Base-by-base conservation (phyloP, 345 rosid species). In the Salix caprea region DNA sequence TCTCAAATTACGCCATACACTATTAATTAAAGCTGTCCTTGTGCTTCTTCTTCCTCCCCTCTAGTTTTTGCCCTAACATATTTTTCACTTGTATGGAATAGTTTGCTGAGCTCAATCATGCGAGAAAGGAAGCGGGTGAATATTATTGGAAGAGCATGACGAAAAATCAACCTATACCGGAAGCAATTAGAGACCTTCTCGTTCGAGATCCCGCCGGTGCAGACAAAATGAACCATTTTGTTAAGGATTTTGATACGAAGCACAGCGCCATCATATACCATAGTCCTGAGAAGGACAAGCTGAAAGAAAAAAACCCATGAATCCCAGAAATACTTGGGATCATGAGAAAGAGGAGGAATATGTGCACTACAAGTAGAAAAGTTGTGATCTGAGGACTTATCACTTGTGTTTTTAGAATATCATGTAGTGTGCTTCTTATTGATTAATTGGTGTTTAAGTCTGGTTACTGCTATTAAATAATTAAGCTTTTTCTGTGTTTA, bases 121-220 rank as follows among this genome's bases (percentile, higher is more conserved):
- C 87, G 79, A 90, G 90, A 83, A 76, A 76, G 61, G 79, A 80
- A 60, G 88, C 90, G 13, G 82, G 62, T 3, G 79, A 79, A 69
- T 87, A 83, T 9, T 89, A 91, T 50, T 91, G 97, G 97, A 87
- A 83, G 83, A 79, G 75, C 82, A 28, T 81, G 69, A 89, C 88
- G 90, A 90, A 86, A 71, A 87, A 84, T 12, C 87, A 91, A 40
- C 83, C 89, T 12, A 80, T 91, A 68, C 97, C 97, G 8, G 84
- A 89, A 73, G 84, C 91, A 26, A 83, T 90, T 26, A 79, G 71
- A 72, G 82, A 81, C 32, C 86, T 86, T 65, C 26, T 79, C 26
- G 75, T 46, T 69, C 70, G 48, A 28, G 83, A 75, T n/a, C 11
- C 68, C 15, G 71, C 60, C 15, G 8, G 71, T 26, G 70, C 19